A percentile compares a stretch with the other conserved stretches of the same genome.
Evolutionary conservation across 2,329 filamentous ascomycete species (phyloP).

Genomic region (Ophiocordyceps australis): DNA sequence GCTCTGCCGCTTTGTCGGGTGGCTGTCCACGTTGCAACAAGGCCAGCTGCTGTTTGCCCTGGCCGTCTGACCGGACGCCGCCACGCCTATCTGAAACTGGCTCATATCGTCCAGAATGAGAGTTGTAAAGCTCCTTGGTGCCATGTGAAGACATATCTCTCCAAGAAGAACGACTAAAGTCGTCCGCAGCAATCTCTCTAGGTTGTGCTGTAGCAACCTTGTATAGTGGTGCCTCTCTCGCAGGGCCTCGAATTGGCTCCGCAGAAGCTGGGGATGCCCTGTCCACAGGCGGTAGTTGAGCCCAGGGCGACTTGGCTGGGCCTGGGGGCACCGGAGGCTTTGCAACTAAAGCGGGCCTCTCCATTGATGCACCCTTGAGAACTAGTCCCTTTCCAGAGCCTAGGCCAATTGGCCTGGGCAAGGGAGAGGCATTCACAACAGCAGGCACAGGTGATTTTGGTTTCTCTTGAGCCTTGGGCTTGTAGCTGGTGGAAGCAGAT

Average conservation of each 20-base stretch:
- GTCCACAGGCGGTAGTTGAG: constrained; percentile 67
- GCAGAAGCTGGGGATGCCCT: constrained; percentile 53
- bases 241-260: constrained; percentile 35
- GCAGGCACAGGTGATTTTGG: constrained; percentile 23
- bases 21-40: constrained; percentile 58
- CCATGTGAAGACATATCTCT: constrained; percentile 46
- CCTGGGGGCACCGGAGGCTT: constrained; percentile 50
- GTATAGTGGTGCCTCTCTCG: constrained; percentile 35
- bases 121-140: constrained; percentile 75
- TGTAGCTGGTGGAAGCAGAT: constrained; percentile 6
- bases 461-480: constrained; percentile 16
- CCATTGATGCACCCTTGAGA: constrained; percentile 42
- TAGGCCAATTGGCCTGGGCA: constrained; percentile 24
- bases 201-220: constrained; percentile 33
- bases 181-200: constrained; percentile 84
- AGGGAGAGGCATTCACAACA: constrained; percentile 16
- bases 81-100: constrained; percentile 66
- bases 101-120: constrained; percentile 86
- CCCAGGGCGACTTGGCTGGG: constrained; percentile 84
- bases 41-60: constrained; percentile 54
- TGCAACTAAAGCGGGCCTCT: constrained; percentile 55
- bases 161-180: constrained; percentile 75
- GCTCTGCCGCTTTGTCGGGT: constrained; percentile 55
- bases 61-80: constrained; percentile 46
- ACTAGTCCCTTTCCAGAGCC: constrained; percentile 42